Evolutionary conservation across 78 protist species (phyloP), one percentile per base, ranked within the genome.

Genomic region (Trichosphaerium sp.): DNA sequence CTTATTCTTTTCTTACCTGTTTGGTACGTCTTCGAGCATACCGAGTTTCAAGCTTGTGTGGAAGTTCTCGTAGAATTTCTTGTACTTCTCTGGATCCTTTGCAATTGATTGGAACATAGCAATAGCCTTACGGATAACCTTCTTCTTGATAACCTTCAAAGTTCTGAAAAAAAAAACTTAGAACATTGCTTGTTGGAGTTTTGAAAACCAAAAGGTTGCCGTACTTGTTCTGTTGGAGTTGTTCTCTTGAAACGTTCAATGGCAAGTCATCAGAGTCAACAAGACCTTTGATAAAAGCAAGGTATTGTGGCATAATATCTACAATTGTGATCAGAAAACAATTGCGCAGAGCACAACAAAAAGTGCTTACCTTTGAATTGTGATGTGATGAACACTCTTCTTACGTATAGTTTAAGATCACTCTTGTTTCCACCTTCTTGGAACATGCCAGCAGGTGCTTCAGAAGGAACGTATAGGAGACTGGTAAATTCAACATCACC

Each of bases 211-310:
- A 15, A 18, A 44, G 49, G 15, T 39, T 11, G 52, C 52, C 39
- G 44, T 60, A 29, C 34, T 58, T 43, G 84, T 35, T 40, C 66
- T 91, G 80, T 82, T 95, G 99, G 34, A 96, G 87, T 44, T 80
- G 86, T 76, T 98, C 99, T 18, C 99, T 91, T 28, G 96, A 88
- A 2, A 98, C 96, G 79, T 98, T 93, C 52, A 98, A 84, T 47
- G 99, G 98, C 35, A 98, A 65, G 64, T 92, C 97, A 48, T 98
- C 99, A 11, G 95, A 74, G 65, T 96, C 99, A 28, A 98, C 94
- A 26, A 98, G 79, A 35, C 99, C 99, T 32, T 67, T 66, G 59
- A 98, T 39, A 84, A 98, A 98, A 28, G 55, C 4, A 14, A 96
- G 85, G 90, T 93, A 98, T 28, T 74, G 59, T 43, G 99, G 99